Conservation (phyloP, 306 rosid genomes). For the Casuarina equisetifolia region DNA sequence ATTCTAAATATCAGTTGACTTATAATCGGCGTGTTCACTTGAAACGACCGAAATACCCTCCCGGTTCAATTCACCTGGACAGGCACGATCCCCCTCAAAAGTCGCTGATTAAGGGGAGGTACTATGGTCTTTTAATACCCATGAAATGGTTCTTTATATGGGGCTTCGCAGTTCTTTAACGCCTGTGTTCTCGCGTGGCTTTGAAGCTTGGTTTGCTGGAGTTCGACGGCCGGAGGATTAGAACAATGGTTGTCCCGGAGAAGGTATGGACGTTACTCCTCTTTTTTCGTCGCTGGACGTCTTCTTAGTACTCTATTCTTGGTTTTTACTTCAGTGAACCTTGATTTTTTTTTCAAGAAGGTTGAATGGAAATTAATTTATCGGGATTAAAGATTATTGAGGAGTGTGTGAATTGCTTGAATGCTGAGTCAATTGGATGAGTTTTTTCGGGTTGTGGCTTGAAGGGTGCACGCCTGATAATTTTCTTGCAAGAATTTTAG, state of each 20-base stretch:
- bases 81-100: background rate
- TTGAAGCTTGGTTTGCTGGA: background rate
- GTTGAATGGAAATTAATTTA: background rate
- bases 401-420: background rate
- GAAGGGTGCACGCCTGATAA: background rate
- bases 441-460: background rate
- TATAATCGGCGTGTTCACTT: background rate
- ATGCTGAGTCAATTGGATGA: background rate
- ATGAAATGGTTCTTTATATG: no score
- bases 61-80: constrained; percentile 29
- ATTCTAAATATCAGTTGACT: no score
- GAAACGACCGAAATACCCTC: background rate
- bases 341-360: background rate
- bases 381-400: background rate
- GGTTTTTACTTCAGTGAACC: background rate
- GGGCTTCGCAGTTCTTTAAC: background rate
- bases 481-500: background rate
- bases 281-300: no score
- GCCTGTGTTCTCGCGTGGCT: background rate
- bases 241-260: constrained; percentile 31
- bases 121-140: background rate
- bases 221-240: background rate
- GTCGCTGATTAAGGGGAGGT: background rate
- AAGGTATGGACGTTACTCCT: constrained; percentile 20
- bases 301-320: background rate